Base-by-base conservation (phyloP, 352 stramenopile genomes). In the Thalassiosira exigua region DNA sequence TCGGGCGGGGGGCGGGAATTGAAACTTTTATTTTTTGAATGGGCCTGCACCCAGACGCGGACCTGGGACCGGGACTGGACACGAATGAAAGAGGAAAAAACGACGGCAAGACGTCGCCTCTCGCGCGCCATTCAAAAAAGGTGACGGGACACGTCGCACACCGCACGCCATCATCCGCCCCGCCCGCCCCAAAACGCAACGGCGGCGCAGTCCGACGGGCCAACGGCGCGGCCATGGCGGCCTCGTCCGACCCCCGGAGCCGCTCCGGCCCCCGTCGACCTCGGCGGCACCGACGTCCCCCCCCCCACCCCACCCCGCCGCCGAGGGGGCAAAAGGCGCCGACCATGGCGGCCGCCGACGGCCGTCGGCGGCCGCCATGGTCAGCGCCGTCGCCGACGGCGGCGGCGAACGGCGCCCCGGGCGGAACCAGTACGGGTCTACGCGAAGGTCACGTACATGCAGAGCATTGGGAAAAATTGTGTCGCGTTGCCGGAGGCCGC, bases 21-120 rank as follows among this genome's bases (percentile, higher is more conserved):
- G n/a, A n/a, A n/a, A n/a, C n/a, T n/a, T n/a, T n/a, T n/a, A n/a
- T n/a, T n/a, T n/a, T n/a, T n/a, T n/a, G n/a, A n/a, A n/a, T n/a
- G n/a, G n/a, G n/a, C n/a, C n/a, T n/a, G n/a, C n/a, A n/a, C n/a
- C n/a, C n/a, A n/a, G n/a, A n/a, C n/a, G n/a, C n/a, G n/a, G n/a
- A 44, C 36, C 36, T 14, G 14, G 7, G 36, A 44, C 36, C 36
- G 36, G 14, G 36, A 44, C n/a, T n/a, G 26, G 36, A 44, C 54
- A 75, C 66, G 66, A 75, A 19, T 62, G 46, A 52, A 60, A 7
- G 42, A 19, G 53, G 7, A 39, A 54, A 64, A 75, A 75, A 21
- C 66, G 66, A 75, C 57, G 69, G 69, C 57, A 77, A 77, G 69
- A 69, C 57, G 42, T 53, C 54, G 36, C 65, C 26, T n/a, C 33